Base-by-base conservation (phyloP, 768 basidiomycete species). In the Lyophyllum semitale region DNA sequence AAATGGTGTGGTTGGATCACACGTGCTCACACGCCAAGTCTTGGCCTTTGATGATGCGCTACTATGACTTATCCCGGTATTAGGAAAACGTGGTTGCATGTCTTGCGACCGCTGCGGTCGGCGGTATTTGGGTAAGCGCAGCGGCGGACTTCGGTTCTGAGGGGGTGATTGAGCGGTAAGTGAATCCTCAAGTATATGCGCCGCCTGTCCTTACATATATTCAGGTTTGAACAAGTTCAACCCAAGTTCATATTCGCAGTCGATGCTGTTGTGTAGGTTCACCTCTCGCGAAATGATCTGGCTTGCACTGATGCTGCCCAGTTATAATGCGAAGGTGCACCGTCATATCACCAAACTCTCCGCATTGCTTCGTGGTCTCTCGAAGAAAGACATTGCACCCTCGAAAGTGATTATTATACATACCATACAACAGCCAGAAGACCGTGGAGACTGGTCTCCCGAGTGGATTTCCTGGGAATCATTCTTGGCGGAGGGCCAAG, bases 131-230 rank as follows among this genome's bases (percentile, higher is more conserved):
- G 87, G 89, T 90, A 41, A 85, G 84, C 63, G 89, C 88, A 13
- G 88, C 90, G 17, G 84, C 89, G 15, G 91, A 93, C 69, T 92
- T 93, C 69, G 91, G 87, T n/a, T 74, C 87, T 18, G 80, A 84
- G 57, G 91, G 91, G 9, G 88, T 90, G 2, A 72, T 87, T 40
- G 89, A 93, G 71, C 79, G 91, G 79, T 85, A 62, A 55, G 71
- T 63, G 22, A 53, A 38, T 30, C 27, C 43, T 41, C 27, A 54
- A 51, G 32, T 51, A 43, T 54, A 46, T 45, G 48, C 37, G 48
- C 17, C 17, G 29, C 49, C 58, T 30, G 23, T 18, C 23, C 58
- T 58, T 4, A 55, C 29, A 13, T 33, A 33, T 33, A 20, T 32
- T 9, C 48, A 88, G 85, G 41, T 84, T 93, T 57, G 85, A 89